Evolutionary conservation across 495 filamentous ascomycete genomes (phyloP), one percentile per base, ranked within the genome.

Genomic region (Aspergillus olivimuriae): DNA sequence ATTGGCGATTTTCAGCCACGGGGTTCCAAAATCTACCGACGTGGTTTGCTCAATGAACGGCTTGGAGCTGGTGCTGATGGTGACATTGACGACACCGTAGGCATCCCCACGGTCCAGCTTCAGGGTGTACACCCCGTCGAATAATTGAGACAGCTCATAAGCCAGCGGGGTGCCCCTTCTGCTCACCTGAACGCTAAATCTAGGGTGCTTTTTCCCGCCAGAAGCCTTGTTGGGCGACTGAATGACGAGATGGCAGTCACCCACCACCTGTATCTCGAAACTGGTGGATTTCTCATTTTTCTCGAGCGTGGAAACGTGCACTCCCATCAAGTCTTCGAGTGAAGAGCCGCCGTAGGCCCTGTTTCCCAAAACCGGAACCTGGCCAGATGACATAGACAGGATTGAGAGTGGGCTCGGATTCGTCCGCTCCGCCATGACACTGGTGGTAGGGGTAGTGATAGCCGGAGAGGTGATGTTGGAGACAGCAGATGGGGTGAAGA

Each of bases 181-280:
- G 21, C 54, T 64, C 31, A 82, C 71, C 21, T 64, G 68, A 34
- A 82, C 69, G 28, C 65, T 63, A 43, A 84, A 74, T 11, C 53
- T 65, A 11, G 72, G 70, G 14, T 64, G 62, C 51, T 74, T 82
- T 43, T 62, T 75, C 36, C 65, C 58, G 28, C 61, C 53, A 12
- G 59, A 51, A 46, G 77, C 65, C 34, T 66, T 68, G 36, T 63
- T 66, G 10, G 79, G 76, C 9, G 78, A 73, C 35, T 74, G 76
- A 43, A 84, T 69, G 20, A 82, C 53, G 43, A 84, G 70, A 51
- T 84, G 73, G 44, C 68, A 73, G 47, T 83, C 75, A 7, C 78
- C 80, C 48, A 83, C 66, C 19, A 77, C 68, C 45, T 81, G 75
- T n/a, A 83, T 63, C 47, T 80, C 76, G 56, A 81, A 83, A 4